phyloP scores from a whole-genome alignment of 805 yeast species.

The Suhomyces vadensis region DNA sequence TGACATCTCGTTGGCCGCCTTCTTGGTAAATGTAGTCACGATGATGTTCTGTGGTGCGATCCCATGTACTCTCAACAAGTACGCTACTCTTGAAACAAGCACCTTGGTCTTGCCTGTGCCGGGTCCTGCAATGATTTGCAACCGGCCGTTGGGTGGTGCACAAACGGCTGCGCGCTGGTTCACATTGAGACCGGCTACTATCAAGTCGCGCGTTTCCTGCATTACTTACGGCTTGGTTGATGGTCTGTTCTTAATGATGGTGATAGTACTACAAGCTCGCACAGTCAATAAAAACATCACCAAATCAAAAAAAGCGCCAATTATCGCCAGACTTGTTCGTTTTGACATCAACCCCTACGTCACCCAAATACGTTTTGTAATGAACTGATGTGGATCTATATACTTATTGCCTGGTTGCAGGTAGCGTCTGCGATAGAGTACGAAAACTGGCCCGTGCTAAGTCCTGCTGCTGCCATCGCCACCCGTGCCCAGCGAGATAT shows the following conservation, averaged over 20 bases:
- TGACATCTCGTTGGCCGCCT: conserved; percentile 85
- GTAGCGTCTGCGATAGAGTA: background rate
- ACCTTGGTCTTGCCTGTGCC: conserved; percentile 83
- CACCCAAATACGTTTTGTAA: no score
- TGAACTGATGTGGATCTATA: background rate
- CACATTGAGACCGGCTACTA: conserved; percentile 34
- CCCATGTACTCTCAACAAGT: conserved; percentile 52
- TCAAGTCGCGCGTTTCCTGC: background rate
- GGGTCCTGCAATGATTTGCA: conserved; percentile 61
- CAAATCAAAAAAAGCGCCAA: background rate
- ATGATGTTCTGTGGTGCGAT: conserved; percentile 64
- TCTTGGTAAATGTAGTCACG: conserved; percentile 90
- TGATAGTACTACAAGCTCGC: no score
- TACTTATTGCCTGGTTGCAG: conserved; percentile 1
- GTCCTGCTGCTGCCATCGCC: conserved; percentile 18
- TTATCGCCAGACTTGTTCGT: no score
- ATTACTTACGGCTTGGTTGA: no score
- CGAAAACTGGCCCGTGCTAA: conserved; percentile 6
- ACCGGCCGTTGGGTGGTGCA: conserved; percentile 35
- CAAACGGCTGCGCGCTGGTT: conserved; percentile 48
- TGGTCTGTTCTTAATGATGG: no score
- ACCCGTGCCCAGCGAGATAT: conserved; percentile 39
- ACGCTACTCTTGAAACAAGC: conserved; percentile 74
- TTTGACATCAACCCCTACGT: no score
- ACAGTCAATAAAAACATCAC: background rate